Conservation (phyloP, 192 early-diverging fungal species). For the Backusella psychrophila region DNA sequence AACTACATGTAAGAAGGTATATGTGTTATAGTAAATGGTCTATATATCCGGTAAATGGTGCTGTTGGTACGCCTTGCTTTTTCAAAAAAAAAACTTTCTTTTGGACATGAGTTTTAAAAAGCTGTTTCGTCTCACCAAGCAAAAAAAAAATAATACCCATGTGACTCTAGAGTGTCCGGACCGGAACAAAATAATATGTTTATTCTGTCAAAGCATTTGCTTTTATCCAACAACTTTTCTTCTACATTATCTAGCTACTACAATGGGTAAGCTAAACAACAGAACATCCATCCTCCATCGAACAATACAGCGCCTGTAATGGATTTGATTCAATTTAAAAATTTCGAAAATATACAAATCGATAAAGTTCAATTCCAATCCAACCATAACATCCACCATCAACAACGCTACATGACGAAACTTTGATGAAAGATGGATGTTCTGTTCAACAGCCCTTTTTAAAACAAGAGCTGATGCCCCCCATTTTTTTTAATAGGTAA, state of each 20-base stretch:
- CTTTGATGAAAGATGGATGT: not conserved
- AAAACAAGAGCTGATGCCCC: not conserved
- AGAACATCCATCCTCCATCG: not conserved
- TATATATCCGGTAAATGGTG: no score
- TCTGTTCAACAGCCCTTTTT: not conserved
- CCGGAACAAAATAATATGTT: not conserved
- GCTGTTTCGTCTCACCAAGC: not conserved
- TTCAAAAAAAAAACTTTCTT: no score
- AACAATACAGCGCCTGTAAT: not conserved
- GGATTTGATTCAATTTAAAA: not conserved
- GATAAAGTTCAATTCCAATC: not conserved
- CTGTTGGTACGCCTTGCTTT: no score
- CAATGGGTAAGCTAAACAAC: not conserved
- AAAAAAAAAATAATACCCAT: not conserved
- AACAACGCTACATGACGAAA: not conserved
- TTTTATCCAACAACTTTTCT: not conserved
- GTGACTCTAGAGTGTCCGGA: not conserved
- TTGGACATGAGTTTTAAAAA: not conserved
- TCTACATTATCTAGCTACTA: not conserved
- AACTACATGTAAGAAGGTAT: no score
- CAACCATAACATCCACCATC: not conserved
- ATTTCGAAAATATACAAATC: not conserved
- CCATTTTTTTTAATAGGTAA: conserved; percentile 42
- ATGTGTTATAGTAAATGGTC: no score
- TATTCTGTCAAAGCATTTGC: conserved; percentile 1